Evolutionary conservation across 2,329 filamentous ascomycete species (phyloP).

Genomic region (Epichloe scottii): DNA sequence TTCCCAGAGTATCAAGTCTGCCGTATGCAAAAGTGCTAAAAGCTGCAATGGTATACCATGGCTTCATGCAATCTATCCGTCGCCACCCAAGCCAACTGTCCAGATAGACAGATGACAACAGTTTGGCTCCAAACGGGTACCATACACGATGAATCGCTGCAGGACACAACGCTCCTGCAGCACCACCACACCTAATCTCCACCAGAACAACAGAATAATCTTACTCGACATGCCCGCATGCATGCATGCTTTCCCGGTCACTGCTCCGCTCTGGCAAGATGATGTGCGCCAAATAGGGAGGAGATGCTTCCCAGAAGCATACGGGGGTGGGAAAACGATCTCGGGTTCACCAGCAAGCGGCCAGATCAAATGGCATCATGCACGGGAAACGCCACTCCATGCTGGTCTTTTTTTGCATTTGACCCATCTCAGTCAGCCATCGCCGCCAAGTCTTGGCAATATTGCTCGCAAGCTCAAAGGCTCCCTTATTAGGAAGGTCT

Average conservation of each 20-base stretch:
- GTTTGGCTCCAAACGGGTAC: background rate
- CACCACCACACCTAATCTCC: background rate
- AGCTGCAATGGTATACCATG: no score
- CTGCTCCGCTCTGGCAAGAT: background rate
- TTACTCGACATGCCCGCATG: background rate
- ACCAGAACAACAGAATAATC: background rate
- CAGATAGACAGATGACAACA: background rate
- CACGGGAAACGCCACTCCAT: background rate
- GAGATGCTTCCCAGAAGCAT: background rate
- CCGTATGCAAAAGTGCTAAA: no score
- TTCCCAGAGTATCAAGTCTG: no score
- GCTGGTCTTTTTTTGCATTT: background rate
- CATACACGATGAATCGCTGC: background rate
- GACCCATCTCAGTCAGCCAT: background rate
- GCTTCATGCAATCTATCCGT: no score
- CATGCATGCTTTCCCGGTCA: background rate
- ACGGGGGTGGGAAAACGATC: background rate
- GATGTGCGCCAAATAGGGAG: background rate
- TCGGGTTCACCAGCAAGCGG: background rate
- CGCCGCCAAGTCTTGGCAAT: background rate
- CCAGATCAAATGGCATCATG: background rate
- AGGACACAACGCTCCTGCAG: background rate
- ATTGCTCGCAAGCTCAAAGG: background rate
- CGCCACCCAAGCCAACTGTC: background rate
- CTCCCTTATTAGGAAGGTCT: background rate